A percentile compares a stretch with the other conserved stretches of the same genome.
phyloP scores from a whole-genome alignment of 116 monocot genomes.

The Cymodocea nodosa region DNA sequence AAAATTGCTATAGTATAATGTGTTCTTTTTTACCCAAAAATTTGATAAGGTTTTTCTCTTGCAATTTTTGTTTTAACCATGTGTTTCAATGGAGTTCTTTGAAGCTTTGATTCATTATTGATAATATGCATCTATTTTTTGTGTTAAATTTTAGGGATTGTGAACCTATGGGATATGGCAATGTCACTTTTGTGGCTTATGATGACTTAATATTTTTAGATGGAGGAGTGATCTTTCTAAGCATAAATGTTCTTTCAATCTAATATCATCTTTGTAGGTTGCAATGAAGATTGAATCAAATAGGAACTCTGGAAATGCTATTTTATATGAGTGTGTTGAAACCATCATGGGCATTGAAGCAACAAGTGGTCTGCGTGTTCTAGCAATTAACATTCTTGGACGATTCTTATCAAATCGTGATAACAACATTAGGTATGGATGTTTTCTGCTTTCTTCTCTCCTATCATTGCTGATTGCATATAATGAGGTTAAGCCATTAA shows the following conservation, averaged over 20 bases:
- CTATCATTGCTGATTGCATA: not conserved
- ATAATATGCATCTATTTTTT: too few species aligned
- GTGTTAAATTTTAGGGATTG: too few species aligned
- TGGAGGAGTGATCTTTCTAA: not conserved
- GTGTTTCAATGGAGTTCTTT: too few species aligned
- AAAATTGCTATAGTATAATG: too few species aligned
- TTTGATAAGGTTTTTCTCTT: too few species aligned
- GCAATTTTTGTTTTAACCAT: too few species aligned
- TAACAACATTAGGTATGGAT: conserved; percentile 86
- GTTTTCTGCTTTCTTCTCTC: not conserved
- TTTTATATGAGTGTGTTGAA: conserved; percentile 99
- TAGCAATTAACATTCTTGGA: conserved; percentile 97
- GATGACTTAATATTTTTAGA: not conserved
- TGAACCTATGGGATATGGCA: too few species aligned
- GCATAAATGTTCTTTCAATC: not conserved
- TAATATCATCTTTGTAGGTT: conserved; percentile 37
- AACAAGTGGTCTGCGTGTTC: conserved; percentile 87
- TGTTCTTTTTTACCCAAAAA: too few species aligned
- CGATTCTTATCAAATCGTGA: conserved; percentile 97
- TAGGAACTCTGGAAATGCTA: conserved; percentile 98
- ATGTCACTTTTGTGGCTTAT: too few species aligned
- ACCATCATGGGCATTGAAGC: conserved; percentile 99
- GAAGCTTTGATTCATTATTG: too few species aligned
- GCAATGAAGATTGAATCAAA: conserved; percentile 97
- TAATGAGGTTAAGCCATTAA: too few species aligned